Base-by-base conservation (phyloP, 176 grass and related monocot genomes). In the Stipa capillata region DNA sequence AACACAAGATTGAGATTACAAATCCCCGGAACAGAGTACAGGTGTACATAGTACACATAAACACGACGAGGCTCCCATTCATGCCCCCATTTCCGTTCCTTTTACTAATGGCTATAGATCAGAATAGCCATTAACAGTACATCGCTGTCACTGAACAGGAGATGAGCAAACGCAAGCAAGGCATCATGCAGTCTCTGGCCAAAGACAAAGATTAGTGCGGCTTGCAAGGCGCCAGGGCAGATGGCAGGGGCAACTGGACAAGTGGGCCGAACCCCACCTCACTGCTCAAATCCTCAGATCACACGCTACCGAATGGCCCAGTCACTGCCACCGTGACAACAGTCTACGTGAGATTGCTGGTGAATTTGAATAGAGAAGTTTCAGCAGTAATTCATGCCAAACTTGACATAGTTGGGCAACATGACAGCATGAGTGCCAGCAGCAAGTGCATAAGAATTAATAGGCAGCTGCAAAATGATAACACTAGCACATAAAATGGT, bases 141-240 rank as follows among this genome's bases (percentile, higher is more conserved):
- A 73, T 43, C 25, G 35, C 47, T 48, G 45, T 29, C 47, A 61
- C 3, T 32, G 43, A 27, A 71, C 43, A 50, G 25, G 20, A 16
- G 14, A 49, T 23, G 63, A 41, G 18, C 17, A 1, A 36, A 25
- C 40, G 25, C 66, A 49, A 56, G 39, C 2, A 4, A 39, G 10
- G 39, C 39, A 29, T 20, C 32, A 49, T 25, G 55, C 54, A 13
- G 63, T 34, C 41, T 74, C 41, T 74, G 78, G 72, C 27, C 21
- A 45, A 53, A 65, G 85, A 87, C 85, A 71, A 43, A 87, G 65
- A 67, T 35, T 52, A 87, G 79, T 82, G 79, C 82, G 40, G 52
- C 39, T 50, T 50, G 63, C 63, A 8, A 79, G 25, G 53, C 53
- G 62, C 27, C 71, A 69, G 53, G 24, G 43, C 59, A 37, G n/a